Base-by-base conservation (phyloP, 768 basidiomycete genomes). In the Termitomyces sp. region DNA sequence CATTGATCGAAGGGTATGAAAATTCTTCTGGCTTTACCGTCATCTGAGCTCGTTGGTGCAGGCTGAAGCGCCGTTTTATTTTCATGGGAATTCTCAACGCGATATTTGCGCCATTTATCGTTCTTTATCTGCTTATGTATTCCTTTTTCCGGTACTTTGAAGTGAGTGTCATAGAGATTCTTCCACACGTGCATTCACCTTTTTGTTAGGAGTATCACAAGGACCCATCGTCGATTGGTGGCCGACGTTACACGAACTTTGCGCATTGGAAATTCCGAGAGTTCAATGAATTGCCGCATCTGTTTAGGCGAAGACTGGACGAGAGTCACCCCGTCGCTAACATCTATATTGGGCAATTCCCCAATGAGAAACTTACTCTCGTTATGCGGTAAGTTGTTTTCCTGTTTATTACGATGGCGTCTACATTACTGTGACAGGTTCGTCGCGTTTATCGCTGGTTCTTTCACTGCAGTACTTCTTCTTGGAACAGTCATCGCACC, bases 81-180 rank as follows among this genome's bases (percentile, higher is more conserved):
- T 96, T 99, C 70, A 96, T 98, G 91, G 97, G 94, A 13, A 85
- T 97, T 54, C 70, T 99, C 56, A 99, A 99, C 64, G 94, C 92
- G 2, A 84, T 94, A 10, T 96, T 98, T 63, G 92, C 91, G 1
- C 97, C 97, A 0, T 96, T 98, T 74, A 98, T 99, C 66, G 91
- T 98, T 33, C 75, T 95, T 18, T 99, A 99, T 71, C 83, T 98
- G 44, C 73, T 98, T 42, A 92, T 98, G 86, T 99, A 97, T 70
- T 98, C 94, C 0, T 99, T 99, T 80, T 99, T 99, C 80, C 90
- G 96, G 4, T 99, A 99, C 70, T 99, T 99, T 61, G 97, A 99
- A 80, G 97, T 94, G 49, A 53, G 85, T 70, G 13, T 42, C 42
- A 12, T 35, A 24, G 24, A 33, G 40, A 18, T n/a, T 16, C 30